These are phyloP conservation scores for Saccharomycopsis sp. DNA, from an alignment of 805 yeast genomes.

Conservation along the genomic window DNA sequence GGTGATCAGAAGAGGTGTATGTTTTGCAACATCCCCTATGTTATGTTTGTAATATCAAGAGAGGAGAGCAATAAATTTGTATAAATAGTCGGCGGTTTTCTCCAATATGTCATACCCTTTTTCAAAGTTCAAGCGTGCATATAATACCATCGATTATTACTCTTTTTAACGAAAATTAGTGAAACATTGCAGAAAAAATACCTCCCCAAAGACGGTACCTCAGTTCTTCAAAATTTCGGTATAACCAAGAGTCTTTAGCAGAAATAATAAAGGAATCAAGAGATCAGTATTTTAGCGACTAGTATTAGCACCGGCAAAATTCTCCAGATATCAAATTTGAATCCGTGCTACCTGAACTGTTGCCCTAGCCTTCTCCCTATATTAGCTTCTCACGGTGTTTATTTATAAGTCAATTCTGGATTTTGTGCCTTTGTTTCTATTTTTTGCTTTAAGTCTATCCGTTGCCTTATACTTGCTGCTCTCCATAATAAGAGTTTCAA, in stretches of 20 bases:
- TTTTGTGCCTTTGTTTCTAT: background rate
- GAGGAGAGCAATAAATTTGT: too few relatives aligned
- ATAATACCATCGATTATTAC: background rate
- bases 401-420: background rate
- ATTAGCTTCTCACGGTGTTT: conserved; percentile 1
- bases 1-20: too few relatives aligned
- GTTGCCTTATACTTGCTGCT: background rate
- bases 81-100: too few relatives aligned
- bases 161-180: background rate
- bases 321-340: background rate
- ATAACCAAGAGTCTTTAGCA: background rate
- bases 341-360: background rate
- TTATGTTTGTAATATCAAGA: too few relatives aligned
- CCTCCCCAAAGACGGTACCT: conserved; percentile 2
- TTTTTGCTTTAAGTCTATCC: background rate
- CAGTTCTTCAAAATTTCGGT: background rate
- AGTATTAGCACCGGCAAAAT: background rate
- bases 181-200: background rate
- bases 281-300: background rate
- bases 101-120: background rate
- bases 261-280: background rate
- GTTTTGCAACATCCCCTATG: too few relatives aligned
- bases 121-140: background rate
- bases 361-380: background rate
- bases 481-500: background rate